These are phyloP conservation scores for Suillus subalutaceus DNA, from an alignment of 768 basidiomycete genomes.

Conservation along the genomic window DNA sequence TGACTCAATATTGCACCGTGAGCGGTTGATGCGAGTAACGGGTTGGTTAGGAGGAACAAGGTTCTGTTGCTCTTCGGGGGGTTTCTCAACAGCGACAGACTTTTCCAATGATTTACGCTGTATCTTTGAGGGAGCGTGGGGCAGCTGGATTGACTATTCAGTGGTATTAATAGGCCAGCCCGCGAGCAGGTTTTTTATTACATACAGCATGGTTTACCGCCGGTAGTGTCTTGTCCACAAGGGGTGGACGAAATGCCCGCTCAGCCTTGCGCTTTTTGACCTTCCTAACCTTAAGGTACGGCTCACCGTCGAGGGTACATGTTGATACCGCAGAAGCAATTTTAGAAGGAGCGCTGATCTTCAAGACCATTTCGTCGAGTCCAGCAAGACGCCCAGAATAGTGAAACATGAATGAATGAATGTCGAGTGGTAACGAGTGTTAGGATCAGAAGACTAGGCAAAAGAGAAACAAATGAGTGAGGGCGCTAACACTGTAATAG, in stretches of 20 bases:
- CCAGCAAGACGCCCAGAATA: constrained; percentile 47
- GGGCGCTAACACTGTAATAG: constrained; percentile 10
- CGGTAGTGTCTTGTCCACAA: constrained; percentile 33
- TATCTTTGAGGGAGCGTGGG: constrained; percentile 8
- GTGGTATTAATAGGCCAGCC: constrained; percentile 19
- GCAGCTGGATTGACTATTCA: constrained; percentile 13
- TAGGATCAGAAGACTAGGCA: constrained; percentile 7
- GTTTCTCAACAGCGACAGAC: neutral
- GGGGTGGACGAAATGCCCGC: constrained; percentile 30
- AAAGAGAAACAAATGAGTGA: constrained; percentile 11
- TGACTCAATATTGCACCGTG: constrained; percentile 16
- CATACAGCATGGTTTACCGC: constrained; percentile 31
- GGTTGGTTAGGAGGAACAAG: constrained; percentile 13
- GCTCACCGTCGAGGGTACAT: constrained; percentile 21
- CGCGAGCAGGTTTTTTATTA: constrained; percentile 15
- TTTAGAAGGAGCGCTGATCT: constrained; percentile 33
- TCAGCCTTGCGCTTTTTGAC: constrained; percentile 22
- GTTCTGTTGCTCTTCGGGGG: neutral
- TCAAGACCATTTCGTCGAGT: constrained; percentile 42
- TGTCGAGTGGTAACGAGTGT: constrained; percentile 17
- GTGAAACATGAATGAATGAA: constrained; percentile 34
- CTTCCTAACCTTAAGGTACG: constrained; percentile 27
- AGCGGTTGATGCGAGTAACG: constrained; percentile 19
- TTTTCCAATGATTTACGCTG: neutral
- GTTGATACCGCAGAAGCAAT: constrained; percentile 31